Percentiles rank a stretch among this genome's conserved stretches.
These are phyloP conservation scores for Solanum hybrid DNA, from an alignment of 305 asterid species.

Conservation along the genomic window DNA sequence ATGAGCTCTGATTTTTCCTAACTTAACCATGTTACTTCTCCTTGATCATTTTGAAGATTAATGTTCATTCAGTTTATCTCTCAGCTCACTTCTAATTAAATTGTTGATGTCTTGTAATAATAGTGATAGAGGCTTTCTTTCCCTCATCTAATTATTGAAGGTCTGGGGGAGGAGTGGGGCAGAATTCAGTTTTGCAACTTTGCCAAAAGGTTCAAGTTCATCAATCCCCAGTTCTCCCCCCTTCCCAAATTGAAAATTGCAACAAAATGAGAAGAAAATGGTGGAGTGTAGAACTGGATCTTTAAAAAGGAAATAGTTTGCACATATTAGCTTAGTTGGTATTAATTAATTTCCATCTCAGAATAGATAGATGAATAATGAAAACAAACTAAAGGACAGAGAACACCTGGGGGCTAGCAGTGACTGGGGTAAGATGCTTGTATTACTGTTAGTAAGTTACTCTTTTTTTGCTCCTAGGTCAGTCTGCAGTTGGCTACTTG, in stretches of 20 bases:
- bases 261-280: neutral
- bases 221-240: neutral
- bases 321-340: neutral
- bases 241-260: neutral
- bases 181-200: neutral
- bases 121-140: neutral
- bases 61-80: neutral
- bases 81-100: neutral
- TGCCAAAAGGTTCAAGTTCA: neutral
- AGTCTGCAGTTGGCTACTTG: neutral
- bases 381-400: neutral
- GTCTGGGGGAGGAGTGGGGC: neutral
- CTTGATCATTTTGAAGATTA: neutral
- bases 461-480: neutral
- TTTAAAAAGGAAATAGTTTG: neutral
- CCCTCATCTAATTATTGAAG: neutral
- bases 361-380: neutral
- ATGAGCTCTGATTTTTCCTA: neutral
- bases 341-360: neutral
- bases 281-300: neutral
- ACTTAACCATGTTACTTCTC: neutral
- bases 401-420: neutral
- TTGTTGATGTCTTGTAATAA: neutral
- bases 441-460: neutral
- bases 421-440: neutral